Evolutionary conservation across 306 rosid species (phyloP), one percentile per base, ranked within the genome.

Genomic region (Vigna mungo): DNA sequence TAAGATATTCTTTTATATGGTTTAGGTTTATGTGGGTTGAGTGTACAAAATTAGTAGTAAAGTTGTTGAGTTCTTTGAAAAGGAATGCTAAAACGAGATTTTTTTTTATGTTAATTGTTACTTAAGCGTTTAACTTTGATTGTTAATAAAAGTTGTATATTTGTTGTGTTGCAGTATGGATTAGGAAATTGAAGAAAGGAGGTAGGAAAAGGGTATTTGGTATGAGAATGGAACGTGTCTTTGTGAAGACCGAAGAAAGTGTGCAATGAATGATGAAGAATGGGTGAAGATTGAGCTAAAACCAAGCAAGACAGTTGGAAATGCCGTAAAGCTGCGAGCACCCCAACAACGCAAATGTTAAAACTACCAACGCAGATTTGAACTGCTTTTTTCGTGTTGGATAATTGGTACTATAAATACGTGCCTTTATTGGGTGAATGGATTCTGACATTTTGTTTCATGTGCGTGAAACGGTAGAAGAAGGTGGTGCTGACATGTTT

Each of bases 401-500:
- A 41, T 41, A 41, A 41, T 9, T 41, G 46, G 46, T 2, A 41
- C 13, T 41, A 13, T 9, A 1, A 9, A 25, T 73, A 72, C 8
- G 68, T 46, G 70, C 5, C 37, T n/a, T n/a, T n/a, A 18, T 53
- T 39, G 10, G 4, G 5, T 25, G 36, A 55, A 56, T 34, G 76
- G 30, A 13, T 72, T 72, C 53, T 72, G 76, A 72, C 63, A 21
- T 18, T 34, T 71, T 52, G 63, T 44, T 44, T 43, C 53, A 43
- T 63, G 48, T 44, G 14, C 48, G 2, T 43, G 10, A 43, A 43
- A 43, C 0, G 5, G 56, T 16, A 5, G 17, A 41, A 41, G 46
- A 41, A 41, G 46, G 12, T 46, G 41, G 58, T 27, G 44, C 74
- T 68, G 14, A 16, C 49, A 71, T 72, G 78, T 60, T 74, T 59